These are phyloP conservation scores for Penicillium alfredii DNA, from an alignment of 495 filamentous ascomycete species.

Conservation along the genomic window DNA sequence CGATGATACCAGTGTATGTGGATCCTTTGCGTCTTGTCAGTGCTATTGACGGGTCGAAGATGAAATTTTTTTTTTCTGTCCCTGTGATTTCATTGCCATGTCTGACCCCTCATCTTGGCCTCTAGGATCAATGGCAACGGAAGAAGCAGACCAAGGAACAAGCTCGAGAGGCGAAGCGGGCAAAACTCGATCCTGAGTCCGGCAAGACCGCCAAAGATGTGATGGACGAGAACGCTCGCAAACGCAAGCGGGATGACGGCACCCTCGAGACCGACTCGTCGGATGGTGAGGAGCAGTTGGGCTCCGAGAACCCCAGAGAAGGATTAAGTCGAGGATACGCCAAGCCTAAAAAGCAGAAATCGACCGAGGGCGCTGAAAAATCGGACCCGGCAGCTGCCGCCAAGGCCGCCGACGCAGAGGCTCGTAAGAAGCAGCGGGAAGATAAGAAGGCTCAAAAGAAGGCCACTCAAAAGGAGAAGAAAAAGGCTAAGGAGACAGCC, in stretches of 20 bases:
- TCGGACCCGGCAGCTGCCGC: conserved; percentile 19
- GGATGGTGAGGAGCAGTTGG: conserved; percentile 41
- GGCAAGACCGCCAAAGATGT: conserved; percentile 77
- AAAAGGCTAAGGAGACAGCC: conserved; percentile 41
- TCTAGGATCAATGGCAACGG: conserved; percentile 75
- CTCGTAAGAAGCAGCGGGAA: conserved; percentile 38
- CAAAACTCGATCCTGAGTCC: conserved; percentile 81
- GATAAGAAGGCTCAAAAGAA: conserved; percentile 48
- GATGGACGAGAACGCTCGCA: conserved; percentile 71
- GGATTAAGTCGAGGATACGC: conserved; percentile 33
- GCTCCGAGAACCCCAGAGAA: conserved; percentile 38
- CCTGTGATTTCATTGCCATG: conserved; percentile 6
- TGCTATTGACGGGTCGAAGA: conserved; percentile 4
- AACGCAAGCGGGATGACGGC: conserved; percentile 58
- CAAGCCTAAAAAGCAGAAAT: conserved; percentile 31
- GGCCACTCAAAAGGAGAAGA: conserved; percentile 43
- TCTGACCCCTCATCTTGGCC: conserved; percentile 33
- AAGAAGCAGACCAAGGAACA: conserved; percentile 86
- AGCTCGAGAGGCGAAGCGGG: conserved; percentile 66
- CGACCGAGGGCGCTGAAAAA: conserved; percentile 22
- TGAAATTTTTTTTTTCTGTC: conserved; percentile 10
- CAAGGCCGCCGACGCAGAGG: conserved; percentile 35
- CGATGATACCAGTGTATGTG: conserved; percentile 75
- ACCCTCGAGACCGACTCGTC: conserved; percentile 35
- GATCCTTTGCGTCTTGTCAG: conserved; percentile 3